phyloP scores from a whole-genome alignment of 176 grass and related monocot species.

The Coix lacrymajobi region DNA sequence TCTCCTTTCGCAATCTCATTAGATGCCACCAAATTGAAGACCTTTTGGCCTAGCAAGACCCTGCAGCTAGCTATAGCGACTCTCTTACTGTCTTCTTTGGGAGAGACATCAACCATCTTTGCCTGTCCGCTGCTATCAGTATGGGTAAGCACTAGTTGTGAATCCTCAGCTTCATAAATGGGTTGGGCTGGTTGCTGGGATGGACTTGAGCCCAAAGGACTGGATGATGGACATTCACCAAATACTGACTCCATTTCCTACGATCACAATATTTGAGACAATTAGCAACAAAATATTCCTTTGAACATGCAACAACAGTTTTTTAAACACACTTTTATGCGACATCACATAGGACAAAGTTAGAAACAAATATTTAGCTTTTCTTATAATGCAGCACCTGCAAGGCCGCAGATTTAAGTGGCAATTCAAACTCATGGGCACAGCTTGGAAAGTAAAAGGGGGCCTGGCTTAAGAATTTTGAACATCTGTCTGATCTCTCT shows the following conservation, averaged over 20 bases:
- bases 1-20: constrained; percentile 95
- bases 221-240: constrained; percentile 59
- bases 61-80: constrained; percentile 70
- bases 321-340: not conserved
- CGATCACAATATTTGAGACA: not conserved
- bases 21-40: constrained; percentile 79
- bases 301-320: not conserved
- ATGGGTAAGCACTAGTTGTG: constrained; percentile 49
- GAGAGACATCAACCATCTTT: constrained; percentile 87
- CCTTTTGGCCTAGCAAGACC: constrained; percentile 69
- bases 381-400: not conserved
- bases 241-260: constrained; percentile 95
- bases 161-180: constrained; percentile 7
- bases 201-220: constrained; percentile 60
- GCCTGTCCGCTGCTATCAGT: constrained; percentile 64
- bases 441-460: not conserved
- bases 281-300: not conserved
- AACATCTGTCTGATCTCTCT: not conserved
- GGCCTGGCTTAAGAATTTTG: not conserved
- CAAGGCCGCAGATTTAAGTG: not conserved
- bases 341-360: not conserved
- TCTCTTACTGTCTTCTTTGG: constrained; percentile 71
- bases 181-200: constrained; percentile 4
- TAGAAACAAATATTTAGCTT: not conserved
- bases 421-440: not conserved